phyloP scores from a whole-genome alignment of 139 green algal species.

The Penium margaritaceum region DNA sequence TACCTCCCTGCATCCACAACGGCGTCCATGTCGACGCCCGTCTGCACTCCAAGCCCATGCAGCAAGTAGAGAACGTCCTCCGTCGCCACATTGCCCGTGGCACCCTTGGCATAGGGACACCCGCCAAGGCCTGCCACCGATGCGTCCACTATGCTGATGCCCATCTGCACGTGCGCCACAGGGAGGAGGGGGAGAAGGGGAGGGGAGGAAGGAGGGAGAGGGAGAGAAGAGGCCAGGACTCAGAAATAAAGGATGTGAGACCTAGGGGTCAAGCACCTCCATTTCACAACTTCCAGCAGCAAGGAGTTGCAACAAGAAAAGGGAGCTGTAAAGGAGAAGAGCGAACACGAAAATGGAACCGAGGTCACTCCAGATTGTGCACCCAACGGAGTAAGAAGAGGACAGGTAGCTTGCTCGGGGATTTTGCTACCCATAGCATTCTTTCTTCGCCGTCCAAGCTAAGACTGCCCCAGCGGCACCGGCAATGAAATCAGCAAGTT shows the following conservation, averaged over 20 bases:
- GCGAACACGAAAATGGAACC: too few relatives aligned
- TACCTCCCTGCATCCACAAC: conserved; percentile 62
- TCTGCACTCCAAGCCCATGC: conserved; percentile 69
- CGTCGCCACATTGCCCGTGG: conserved; percentile 84
- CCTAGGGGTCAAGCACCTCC: background rate
- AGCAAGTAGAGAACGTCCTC: conserved; percentile 91
- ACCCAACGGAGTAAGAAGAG: too few relatives aligned
- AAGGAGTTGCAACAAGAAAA: too few relatives aligned
- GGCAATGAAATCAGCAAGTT: too few relatives aligned
- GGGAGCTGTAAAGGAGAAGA: too few relatives aligned
- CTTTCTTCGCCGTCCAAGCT: too few relatives aligned
- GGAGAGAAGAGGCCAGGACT: background rate
- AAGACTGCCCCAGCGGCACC: too few relatives aligned
- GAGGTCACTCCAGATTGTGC: too few relatives aligned
- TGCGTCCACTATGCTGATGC: conserved; percentile 65
- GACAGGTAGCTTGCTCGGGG: too few relatives aligned
- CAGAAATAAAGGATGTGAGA: too few relatives aligned
- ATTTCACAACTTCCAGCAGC: too few relatives aligned
- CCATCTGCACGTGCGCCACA: conserved; percentile 34
- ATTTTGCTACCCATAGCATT: too few relatives aligned
- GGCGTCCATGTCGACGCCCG: conserved; percentile 65
- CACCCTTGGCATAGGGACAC: conserved; percentile 82
- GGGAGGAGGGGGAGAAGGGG: background rate
- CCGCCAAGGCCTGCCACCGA: conserved; percentile 78
- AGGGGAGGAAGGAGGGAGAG: background rate